Base-by-base conservation (phyloP, 106 monocot species). In the Apostasia ramifera region DNA sequence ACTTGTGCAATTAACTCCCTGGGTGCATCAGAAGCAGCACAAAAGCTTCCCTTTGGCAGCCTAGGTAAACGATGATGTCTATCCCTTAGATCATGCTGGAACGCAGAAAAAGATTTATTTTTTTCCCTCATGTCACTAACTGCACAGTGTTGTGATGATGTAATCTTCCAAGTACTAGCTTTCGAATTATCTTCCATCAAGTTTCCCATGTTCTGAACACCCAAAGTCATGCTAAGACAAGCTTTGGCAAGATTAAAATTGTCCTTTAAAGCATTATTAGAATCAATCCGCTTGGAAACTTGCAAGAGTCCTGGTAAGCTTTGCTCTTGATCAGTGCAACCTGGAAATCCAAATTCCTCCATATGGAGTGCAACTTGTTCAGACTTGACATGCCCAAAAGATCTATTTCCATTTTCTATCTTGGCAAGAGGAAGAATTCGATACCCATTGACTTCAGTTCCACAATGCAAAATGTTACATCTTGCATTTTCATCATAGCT, bases 211-310 rank as follows among this genome's bases (percentile, higher is more conserved):
- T 72, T 93, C 57, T 78, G 55, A 70, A 69, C 86, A 14, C 90
- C 77, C 61, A 82, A 79, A 67, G 74, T 80, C 55, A 81, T 94
- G 76, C 66, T 74, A n/a, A 87, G 76, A 61, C 73, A 71, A 45
- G 77, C 69, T 42, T 82, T 79, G 12, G 66, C 57, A 47, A 75
- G 69, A 45, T 58, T 67, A 26, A 40, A 53, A 53, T 76, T 78
- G 53, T 85, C 77, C 53, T 48, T 47, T 3, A 38, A 40, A 51
- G 54, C 45, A 55, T 81, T 57, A 44, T 75, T 90, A 12, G 6
- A 66, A 6, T 81, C 79, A 60, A 63, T 68, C 58, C 43, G 58
- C 43, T 48, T 71, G 42, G 40, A 8, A 69, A 46, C 50, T 5
- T 74, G 80, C 46, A 69, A 77, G 66, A 72, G 70, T 40, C 40